Evolutionary conservation across 2,329 filamentous ascomycete genomes (phyloP).

Genomic region (Penicillium sp.): DNA sequence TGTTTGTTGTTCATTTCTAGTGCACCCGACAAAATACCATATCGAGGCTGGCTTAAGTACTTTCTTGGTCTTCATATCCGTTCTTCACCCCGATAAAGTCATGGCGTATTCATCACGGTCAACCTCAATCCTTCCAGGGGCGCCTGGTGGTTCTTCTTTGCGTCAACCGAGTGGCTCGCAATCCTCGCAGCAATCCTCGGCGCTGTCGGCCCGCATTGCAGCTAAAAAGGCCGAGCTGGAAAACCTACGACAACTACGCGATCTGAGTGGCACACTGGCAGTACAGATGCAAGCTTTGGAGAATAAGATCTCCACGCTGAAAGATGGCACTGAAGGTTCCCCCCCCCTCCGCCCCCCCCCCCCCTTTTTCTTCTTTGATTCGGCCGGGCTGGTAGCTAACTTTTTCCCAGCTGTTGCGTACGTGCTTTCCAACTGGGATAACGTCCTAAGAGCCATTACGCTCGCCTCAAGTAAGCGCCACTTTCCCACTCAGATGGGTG

Average conservation of each 20-base stretch:
- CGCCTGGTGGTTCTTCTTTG: constrained; percentile 28
- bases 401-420: constrained; percentile 56
- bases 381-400: constrained; percentile 3
- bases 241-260: constrained; percentile 60
- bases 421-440: constrained; percentile 67
- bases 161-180: constrained; percentile 32
- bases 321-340: constrained; percentile 61
- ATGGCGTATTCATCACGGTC: constrained; percentile 42
- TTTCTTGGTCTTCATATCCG: not conserved
- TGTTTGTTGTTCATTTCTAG: too few relatives aligned
- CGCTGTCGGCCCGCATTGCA: constrained; percentile 60
- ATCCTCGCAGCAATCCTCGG: constrained; percentile 53
- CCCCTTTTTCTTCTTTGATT: constrained; percentile 1
- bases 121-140: constrained; percentile 33
- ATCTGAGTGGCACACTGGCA: constrained; percentile 60
- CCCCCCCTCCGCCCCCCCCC: not conserved
- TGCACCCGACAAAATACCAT: too few relatives aligned
- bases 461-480: constrained; percentile 60
- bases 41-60: too few relatives aligned
- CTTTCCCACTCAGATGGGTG: constrained; percentile 8
- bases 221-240: constrained; percentile 64
- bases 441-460: constrained; percentile 62
- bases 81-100: not conserved
- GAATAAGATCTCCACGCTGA: constrained; percentile 59
- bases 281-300: constrained; percentile 63